Conservation (phyloP, 495 filamentous ascomycete species). For the Tuber brumale region DNA sequence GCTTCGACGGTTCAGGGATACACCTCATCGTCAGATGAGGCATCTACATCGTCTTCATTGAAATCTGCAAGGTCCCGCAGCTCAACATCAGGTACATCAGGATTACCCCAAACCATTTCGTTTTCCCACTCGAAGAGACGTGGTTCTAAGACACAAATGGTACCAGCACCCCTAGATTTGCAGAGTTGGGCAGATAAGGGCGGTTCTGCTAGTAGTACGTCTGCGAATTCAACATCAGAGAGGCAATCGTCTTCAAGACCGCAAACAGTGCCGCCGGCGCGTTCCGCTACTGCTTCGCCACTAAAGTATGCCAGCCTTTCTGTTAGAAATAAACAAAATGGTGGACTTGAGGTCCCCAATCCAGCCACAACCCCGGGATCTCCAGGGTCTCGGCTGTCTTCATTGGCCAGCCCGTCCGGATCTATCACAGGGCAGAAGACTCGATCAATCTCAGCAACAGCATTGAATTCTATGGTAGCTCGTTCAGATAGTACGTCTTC, state of each 20-base stretch:
- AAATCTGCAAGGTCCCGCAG: conserved; percentile 35
- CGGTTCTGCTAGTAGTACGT: conserved; percentile 23
- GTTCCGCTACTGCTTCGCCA: conserved; percentile 32
- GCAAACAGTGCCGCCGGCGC: conserved; percentile 27
- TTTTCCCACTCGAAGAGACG: conserved; percentile 31
- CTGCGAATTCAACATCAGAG: conserved; percentile 25
- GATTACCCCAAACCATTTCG: conserved; percentile 29
- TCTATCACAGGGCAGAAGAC: conserved; percentile 22
- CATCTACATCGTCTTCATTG: conserved; percentile 38
- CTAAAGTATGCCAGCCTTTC: conserved; percentile 26
- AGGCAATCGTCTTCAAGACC: conserved; percentile 17
- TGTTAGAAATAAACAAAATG: conserved; percentile 31
- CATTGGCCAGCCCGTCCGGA: conserved; percentile 26
- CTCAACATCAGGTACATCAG: conserved; percentile 35
- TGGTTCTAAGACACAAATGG: conserved; percentile 28
- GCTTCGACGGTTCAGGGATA: conserved; percentile 36
- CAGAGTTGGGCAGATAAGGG: conserved; percentile 21
- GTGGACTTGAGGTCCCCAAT: conserved; percentile 32
- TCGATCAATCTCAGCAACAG: conserved; percentile 36
- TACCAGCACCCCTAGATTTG: conserved; percentile 26
- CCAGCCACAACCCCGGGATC: conserved; percentile 27
- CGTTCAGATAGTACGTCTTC: conserved; percentile 40
- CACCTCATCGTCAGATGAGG: conserved; percentile 40
- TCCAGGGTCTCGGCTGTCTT: conserved; percentile 37
- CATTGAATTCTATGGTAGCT: conserved; percentile 26